Percentiles rank a stretch among this genome's conserved stretches.
Conservation (phyloP, 129 eudicot genomes). For the Chrysanthemum lavandulifolium region DNA sequence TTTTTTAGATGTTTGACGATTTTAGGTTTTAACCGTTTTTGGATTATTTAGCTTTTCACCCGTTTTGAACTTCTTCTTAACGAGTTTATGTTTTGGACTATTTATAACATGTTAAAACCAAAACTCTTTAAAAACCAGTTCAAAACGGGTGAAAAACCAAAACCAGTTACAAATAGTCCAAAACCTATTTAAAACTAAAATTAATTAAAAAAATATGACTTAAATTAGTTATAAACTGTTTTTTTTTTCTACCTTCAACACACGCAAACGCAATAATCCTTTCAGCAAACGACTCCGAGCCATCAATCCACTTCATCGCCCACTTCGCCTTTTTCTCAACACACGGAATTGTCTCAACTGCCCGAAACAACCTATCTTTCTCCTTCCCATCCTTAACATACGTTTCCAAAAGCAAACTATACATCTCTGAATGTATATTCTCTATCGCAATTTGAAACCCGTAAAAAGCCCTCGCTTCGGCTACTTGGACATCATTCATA, state of each 20-base stretch:
- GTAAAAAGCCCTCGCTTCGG: conserved; percentile 94
- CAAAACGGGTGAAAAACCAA: too few relatives aligned
- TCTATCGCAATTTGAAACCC: conserved; percentile 94
- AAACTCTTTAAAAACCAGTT: too few relatives aligned
- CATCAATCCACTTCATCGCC: conserved; percentile 88
- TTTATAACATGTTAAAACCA: too few relatives aligned
- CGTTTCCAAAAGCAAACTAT: conserved; percentile 66
- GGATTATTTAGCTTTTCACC: too few relatives aligned
- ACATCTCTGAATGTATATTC: conserved; percentile 95
- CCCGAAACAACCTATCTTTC: conserved; percentile 55
- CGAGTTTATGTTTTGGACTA: too few relatives aligned
- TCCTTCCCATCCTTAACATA: conserved; percentile 64
- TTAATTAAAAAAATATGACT: too few relatives aligned
- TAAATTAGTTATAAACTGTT: too few relatives aligned
- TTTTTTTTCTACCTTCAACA: conserved; percentile 43
- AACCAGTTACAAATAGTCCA: too few relatives aligned
- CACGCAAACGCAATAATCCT: conserved; percentile 85
- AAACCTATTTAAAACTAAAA: too few relatives aligned
- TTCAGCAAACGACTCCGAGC: conserved; percentile 77
- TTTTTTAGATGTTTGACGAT: too few relatives aligned
- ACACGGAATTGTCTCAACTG: conserved; percentile 76
- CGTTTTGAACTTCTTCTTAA: too few relatives aligned
- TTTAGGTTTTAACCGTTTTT: too few relatives aligned
- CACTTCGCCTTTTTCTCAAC: conserved; percentile 76
- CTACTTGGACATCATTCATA: conserved; percentile 73